Evolutionary conservation across 352 stramenopile species (phyloP), one percentile per base, ranked within the genome.

Genomic region (Phytophthora citricola): DNA sequence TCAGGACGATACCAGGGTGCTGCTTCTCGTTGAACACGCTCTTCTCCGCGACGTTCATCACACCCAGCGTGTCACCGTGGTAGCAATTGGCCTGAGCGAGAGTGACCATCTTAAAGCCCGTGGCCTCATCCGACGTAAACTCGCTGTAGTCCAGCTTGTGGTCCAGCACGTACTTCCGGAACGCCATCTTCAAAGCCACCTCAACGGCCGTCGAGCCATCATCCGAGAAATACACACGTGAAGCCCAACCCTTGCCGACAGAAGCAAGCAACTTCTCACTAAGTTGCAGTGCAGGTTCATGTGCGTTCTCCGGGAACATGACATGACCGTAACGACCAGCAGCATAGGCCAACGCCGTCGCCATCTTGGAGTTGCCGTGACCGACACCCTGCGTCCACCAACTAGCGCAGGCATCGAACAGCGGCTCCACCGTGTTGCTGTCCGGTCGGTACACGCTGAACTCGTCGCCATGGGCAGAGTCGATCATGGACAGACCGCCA

Each of bases 311-410:
- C 2, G 91, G 90, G 64, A 98, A 98, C 81, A 97, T 97, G 32
- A 98, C 81, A 76, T 98, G 92, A 34, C 93, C 93, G 40, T 97
- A 98, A 26, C 92, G 87, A 11, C 88, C 91, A 26, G 91, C 89
- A 22, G 92, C 89, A 54, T 95, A 96, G n/a, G 89, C 92, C 36
- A 97, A 70, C 7, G 92, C 80, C 8, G 92, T 90, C 17, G 83
- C 85, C 81, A 97, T 90, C 64, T 94, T 96, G 11, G 79, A 71
- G 56, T 97, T 96, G 34, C 90, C 90, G 54, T 97, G 91, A 17
- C 93, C 93, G 20, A 97, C 76, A 32, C 91, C 92, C 63, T 98
- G 93, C 12, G 93, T 98, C 93, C 93, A 98, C 92, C 92, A 98
- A 51, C 89, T 97, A 41, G 92, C 92, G 34, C 89, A 97, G 9